Evolutionary conservation across 257 asterid genomes (phyloP), one percentile per base, ranked within the genome.

Genomic region (Primulina tabacum): DNA sequence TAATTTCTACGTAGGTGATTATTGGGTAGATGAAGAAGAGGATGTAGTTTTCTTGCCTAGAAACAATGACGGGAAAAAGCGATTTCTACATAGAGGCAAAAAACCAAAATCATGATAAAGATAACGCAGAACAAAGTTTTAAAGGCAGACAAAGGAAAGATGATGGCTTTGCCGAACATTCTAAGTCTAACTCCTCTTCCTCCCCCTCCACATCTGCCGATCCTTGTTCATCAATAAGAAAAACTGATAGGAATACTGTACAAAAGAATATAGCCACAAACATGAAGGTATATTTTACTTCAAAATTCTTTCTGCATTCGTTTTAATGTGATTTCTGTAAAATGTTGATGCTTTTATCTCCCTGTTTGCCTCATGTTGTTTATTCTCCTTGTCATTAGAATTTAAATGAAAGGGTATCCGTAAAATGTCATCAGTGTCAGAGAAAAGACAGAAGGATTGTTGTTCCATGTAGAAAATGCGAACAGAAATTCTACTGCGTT

Each of bases 371-470:
- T 43, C 69, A 21, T 62, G 28, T 70, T 43, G 56, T 28, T 38
- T 47, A 38, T 21, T 70, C 35, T n/a, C 52, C 18, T 68, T 56
- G n/a, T 12, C 2, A 40, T 69, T 62, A 71, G 69, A 83, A 92
- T 96, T 82, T 60, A 65, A 64, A 63, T 65, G 71, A 35, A 67
- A 73, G 76, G 79, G 75, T 77, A 67, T 35, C 70, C 5, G 35
- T 67, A 57, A 80, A 55, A 74, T 91, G 97, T 62, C 98, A 92
- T 72, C 96, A 92, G 73, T 92, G 98, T 79, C 71, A 20, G 73
- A 83, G 88, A 78, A 75, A 29, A 62, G 86, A 86, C 43, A 82
- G 89, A 80, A 78, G 83, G 76, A 60, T 30, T 29, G 90, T 92
- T 69, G 92, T 92, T 80, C 92, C 90, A 38, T 92, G 98, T 71